phyloP scores from a whole-genome alignment of 768 basidiomycete species.

The Mrakia frigida region DNA sequence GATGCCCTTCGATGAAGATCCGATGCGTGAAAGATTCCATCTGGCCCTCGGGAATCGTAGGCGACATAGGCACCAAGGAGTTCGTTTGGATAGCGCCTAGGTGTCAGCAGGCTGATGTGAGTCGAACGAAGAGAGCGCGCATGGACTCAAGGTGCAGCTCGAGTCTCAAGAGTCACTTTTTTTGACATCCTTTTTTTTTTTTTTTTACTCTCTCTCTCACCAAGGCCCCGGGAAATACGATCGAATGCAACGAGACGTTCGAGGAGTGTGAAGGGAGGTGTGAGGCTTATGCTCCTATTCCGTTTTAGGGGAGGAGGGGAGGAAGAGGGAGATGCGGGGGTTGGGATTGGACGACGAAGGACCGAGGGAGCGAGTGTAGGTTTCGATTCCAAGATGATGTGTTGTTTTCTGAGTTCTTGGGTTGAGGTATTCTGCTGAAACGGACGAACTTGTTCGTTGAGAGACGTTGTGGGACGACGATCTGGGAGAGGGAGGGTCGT shows the following conservation, averaged over 20 bases:
- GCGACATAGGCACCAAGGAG: constrained; percentile 5
- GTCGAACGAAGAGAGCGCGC: too few relatives aligned
- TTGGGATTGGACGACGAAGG: too few relatives aligned
- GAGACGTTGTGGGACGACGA: too few relatives aligned
- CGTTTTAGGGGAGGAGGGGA: not conserved
- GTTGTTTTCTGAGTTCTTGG: too few relatives aligned
- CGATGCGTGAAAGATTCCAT: constrained; percentile 28
- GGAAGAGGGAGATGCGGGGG: not conserved
- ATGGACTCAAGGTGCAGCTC: too few relatives aligned
- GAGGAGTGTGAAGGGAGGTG: constrained; percentile 26
- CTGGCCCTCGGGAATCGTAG: constrained; percentile 26
- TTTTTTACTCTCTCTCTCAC: too few relatives aligned
- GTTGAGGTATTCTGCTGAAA: too few relatives aligned
- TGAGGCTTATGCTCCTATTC: constrained; percentile 28
- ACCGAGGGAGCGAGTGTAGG: too few relatives aligned
- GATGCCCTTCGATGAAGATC: constrained; percentile 24
- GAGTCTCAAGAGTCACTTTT: too few relatives aligned
- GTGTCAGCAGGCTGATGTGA: constrained; percentile 13
- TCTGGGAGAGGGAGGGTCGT: too few relatives aligned
- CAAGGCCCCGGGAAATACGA: not conserved
- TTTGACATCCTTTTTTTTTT: constrained; percentile 3
- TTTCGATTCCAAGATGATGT: too few relatives aligned
- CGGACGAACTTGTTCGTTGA: too few relatives aligned
- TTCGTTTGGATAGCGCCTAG: constrained; percentile 8
- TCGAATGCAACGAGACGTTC: constrained; percentile 22